Evolutionary conservation across 2,329 filamentous ascomycete species (phyloP).

Genomic region (Arthrobotrys megalospora): DNA sequence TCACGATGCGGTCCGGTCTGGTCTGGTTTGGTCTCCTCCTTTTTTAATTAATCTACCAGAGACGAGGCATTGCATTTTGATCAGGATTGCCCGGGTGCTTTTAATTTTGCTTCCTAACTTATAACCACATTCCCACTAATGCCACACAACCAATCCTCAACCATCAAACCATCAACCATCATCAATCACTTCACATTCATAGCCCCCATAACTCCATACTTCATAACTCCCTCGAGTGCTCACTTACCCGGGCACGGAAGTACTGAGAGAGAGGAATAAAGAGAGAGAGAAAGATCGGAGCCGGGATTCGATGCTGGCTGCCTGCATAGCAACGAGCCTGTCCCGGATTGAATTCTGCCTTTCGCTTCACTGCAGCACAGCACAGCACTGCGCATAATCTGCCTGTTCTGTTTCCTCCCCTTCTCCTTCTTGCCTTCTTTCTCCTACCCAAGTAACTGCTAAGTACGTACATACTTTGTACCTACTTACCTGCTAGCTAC

Average conservation of each 20-base stretch:
- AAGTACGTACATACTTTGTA: too few relatives aligned
- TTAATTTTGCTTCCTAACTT: too few relatives aligned
- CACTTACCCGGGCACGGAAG: neutral
- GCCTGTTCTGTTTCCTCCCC: neutral
- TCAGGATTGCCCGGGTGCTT: too few relatives aligned
- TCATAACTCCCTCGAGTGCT: neutral
- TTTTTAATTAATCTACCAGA: slow-evolving; percentile 20
- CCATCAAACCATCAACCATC: neutral
- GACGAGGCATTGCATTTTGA: neutral
- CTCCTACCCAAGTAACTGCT: too few relatives aligned
- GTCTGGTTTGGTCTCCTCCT: slow-evolving; percentile 10
- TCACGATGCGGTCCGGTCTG: neutral
- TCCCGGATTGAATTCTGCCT: too few relatives aligned
- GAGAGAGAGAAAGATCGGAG: neutral
- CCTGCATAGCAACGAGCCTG: slow-evolving; percentile 20
- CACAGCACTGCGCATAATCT: neutral
- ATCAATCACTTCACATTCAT: neutral
- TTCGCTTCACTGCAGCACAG: neutral
- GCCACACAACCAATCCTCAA: too few relatives aligned
- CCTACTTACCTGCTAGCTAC: slow-evolving; percentile 13
- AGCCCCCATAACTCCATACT: neutral
- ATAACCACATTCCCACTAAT: slow-evolving; percentile 5
- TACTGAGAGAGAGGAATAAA: too few relatives aligned
- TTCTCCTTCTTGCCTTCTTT: neutral
- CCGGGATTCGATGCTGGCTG: neutral